Evolutionary conservation across 1,139 yeast genomes (phyloP), one percentile per base, ranked within the genome.

Genomic region (Pichia sp.): DNA sequence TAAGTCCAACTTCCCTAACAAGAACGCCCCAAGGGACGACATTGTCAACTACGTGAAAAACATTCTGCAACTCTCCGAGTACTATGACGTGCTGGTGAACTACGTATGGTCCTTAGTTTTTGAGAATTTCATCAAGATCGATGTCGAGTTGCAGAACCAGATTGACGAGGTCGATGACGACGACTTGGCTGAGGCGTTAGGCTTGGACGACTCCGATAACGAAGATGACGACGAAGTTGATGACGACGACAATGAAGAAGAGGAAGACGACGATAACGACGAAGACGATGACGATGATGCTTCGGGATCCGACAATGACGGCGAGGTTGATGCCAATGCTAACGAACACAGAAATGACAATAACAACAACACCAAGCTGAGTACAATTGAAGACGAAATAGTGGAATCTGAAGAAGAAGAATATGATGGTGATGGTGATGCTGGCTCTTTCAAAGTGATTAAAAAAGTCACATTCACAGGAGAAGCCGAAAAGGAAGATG

Each of bases 81-180:
- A 91, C 66, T 87, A 93, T 59, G 81, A 83, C 4, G 96, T 89
- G 60, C 72, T 89, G 57, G 80, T 82, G 59, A 78, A 79, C 59
- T 80, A 82, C 51, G 76, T 87, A 7, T 91, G 97, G 97, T 85
- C 85, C 28, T 70, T 88, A 53, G 75, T 91, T 22, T 73, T 89
- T 44, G 96, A 91, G 66, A 80, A 83, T 58, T 78, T 88, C 51
- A 89, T 93, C 55, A 87, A 89, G 60, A 74, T 93, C 44, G 99
- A 93, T 69, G 96, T 91, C n/a, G 98, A 90, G 67, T 74, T 91
- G 55, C 96, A 89, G 64, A 90, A 88, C 62, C 95, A 87, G 62
- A 70, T 87, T 56, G 96, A 88, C 60, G 96, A 88, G 58, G 73
- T 85, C 51, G 96, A 88, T 63, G 96, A 87, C 51, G 88, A 83